Conservation (phyloP, 345 rosid species). For the Moringa oleifera region DNA sequence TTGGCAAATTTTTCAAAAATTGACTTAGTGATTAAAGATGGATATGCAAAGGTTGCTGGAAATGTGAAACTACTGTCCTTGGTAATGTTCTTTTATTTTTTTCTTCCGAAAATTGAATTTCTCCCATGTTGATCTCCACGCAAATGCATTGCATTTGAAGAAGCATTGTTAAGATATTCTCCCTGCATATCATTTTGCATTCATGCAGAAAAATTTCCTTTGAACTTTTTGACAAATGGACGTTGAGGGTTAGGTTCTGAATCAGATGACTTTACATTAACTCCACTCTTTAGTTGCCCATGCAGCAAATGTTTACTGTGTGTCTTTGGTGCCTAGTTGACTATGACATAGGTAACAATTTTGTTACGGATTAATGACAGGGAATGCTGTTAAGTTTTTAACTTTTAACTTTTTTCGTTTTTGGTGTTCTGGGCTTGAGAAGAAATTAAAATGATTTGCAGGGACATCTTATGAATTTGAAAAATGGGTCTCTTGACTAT, state of each 20-base stretch:
- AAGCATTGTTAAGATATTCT: background rate
- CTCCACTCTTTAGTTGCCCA: background rate
- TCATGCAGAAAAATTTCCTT: background rate
- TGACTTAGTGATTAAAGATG: conserved; percentile 66
- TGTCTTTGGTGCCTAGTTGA: background rate
- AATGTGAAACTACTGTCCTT: conserved; percentile 60
- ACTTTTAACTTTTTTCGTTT: no score
- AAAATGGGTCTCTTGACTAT: no score
- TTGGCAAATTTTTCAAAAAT: conserved; percentile 65
- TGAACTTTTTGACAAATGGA: background rate
- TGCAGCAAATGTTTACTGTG: background rate
- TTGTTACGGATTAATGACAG: no score
- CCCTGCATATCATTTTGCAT: background rate
- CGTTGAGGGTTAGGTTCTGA: background rate
- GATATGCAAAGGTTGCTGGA: conserved; percentile 54
- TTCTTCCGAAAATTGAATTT: background rate
- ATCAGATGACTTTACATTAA: background rate
- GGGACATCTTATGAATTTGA: no score
- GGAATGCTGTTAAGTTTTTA: no score
- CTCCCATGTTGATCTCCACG: background rate
- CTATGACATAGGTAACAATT: no score
- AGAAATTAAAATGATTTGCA: no score
- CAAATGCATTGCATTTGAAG: conserved; percentile 1
- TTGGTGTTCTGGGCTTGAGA: no score
- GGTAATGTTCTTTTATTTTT: conserved; percentile 51